Percentiles rank a stretch among this genome's conserved stretches.
Evolutionary conservation across 768 basidiomycete genomes (phyloP).

Genomic region (Trametes sanguinea): DNA sequence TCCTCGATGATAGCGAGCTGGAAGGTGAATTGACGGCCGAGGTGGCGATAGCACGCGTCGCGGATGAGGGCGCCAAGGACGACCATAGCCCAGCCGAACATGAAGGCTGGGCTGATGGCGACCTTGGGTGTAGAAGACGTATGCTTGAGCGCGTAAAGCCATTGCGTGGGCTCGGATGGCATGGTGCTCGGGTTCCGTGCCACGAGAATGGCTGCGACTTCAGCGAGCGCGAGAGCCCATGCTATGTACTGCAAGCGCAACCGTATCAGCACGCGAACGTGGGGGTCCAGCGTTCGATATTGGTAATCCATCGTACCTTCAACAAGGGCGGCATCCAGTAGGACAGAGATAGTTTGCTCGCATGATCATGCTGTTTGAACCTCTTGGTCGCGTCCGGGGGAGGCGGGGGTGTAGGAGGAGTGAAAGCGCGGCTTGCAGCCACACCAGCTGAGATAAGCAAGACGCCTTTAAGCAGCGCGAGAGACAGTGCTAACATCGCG

Average conservation of each 20-base stretch:
- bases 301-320: background rate
- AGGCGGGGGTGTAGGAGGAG: background rate
- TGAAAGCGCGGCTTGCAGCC: background rate
- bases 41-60: conserved; percentile 14
- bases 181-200: background rate
- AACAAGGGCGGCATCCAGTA: background rate
- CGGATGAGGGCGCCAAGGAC: conserved; percentile 6
- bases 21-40: conserved; percentile 27
- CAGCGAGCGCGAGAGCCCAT: background rate
- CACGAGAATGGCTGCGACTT: background rate
- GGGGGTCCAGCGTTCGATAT: too few relatives aligned
- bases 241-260: background rate
- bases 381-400: background rate
- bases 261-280: too few relatives aligned
- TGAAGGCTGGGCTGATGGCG: background rate
- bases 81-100: background rate
- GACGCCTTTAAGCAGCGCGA: background rate
- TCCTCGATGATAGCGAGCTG: conserved; percentile 12
- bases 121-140: background rate
- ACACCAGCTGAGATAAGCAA: background rate
- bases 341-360: background rate
- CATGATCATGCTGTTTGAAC: background rate
- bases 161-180: background rate
- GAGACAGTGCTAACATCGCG: background rate
- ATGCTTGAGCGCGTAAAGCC: background rate